Evolutionary conservation across 2,329 filamentous ascomycete genomes (phyloP).

Genomic region (Epichloe sylvatica): DNA sequence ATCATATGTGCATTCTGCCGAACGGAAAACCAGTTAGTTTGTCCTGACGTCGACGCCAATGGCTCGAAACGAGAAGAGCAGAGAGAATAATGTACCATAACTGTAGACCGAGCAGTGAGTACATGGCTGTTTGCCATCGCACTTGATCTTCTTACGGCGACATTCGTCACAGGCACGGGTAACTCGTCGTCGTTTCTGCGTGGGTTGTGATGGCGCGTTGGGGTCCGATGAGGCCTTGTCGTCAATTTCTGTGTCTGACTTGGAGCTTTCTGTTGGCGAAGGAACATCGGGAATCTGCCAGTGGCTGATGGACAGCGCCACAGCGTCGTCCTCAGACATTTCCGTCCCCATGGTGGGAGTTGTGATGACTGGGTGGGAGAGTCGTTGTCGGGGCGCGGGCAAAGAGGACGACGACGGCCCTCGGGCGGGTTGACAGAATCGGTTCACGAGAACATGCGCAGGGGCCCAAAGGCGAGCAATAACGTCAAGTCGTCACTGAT

Average conservation of each 20-base stretch:
- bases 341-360: conserved; percentile 21
- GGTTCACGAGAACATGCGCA: conserved; percentile 7
- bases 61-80: not conserved
- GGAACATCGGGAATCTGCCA: conserved; percentile 23
- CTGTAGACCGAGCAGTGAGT: conserved; percentile 97
- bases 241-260: conserved; percentile 27
- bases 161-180: conserved; percentile 74
- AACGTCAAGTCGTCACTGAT: not conserved
- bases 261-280: conserved; percentile 29
- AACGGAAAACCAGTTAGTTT: not conserved
- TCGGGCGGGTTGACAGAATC: conserved; percentile 2
- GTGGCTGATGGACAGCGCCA: conserved; percentile 20
- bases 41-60: not conserved
- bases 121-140: conserved; percentile 74
- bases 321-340: conserved; percentile 31
- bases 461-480: not conserved
- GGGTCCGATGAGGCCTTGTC: conserved; percentile 19
- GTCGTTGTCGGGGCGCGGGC: not conserved
- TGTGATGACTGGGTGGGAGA: not conserved
- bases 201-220: conserved; percentile 35
- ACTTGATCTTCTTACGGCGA: conserved; percentile 76
- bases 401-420: conserved; percentile 1
- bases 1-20: conserved; percentile 83
- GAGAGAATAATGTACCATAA: conserved; percentile 55
- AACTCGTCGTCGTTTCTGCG: conserved; percentile 65